These are phyloP conservation scores for Hypoxylon subgilvum DNA, from an alignment of 495 filamentous ascomycete genomes.

Conservation along the genomic window DNA sequence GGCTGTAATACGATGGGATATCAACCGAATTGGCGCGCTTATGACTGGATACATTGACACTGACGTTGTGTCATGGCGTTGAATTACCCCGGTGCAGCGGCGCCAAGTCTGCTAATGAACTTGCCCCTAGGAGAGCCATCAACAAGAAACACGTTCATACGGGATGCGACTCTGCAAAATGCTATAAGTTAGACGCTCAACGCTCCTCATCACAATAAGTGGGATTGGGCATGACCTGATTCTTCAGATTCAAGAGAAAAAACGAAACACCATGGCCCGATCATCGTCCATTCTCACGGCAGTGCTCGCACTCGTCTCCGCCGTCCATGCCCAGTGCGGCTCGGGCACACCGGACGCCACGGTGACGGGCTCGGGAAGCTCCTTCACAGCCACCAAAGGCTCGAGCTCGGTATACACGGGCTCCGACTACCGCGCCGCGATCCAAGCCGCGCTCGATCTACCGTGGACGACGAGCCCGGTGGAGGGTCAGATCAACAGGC, in stretches of 20 bases:
- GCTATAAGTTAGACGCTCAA: constrained; percentile 1
- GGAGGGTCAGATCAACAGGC: no score
- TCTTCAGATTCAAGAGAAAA: not conserved
- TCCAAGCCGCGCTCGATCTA: constrained; percentile 53
- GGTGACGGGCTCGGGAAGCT: constrained; percentile 47
- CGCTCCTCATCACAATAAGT: not conserved
- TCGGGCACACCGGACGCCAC: constrained; percentile 46
- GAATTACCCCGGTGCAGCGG: constrained; percentile 14
- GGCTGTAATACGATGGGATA: not conserved
- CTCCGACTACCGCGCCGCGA: constrained; percentile 52
- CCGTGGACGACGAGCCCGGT: no score
- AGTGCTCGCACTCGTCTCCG: constrained; percentile 39
- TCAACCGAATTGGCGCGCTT: constrained; percentile 15
- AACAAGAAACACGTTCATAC: not conserved
- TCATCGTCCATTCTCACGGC: constrained; percentile 29
- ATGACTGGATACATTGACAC: constrained; percentile 6
- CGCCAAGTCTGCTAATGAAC: constrained; percentile 17
- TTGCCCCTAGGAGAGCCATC: constrained; percentile 2
- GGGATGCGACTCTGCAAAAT: no score
- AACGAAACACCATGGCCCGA: constrained; percentile 11
- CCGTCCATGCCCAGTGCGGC: constrained; percentile 47
- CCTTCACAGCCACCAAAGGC: constrained; percentile 45
- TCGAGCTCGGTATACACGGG: constrained; percentile 46
- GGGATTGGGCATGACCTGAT: not conserved
- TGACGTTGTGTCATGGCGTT: constrained; percentile 17